phyloP scores from a whole-genome alignment of 2,329 filamentous ascomycete species.

The Nothophoma quercina region DNA sequence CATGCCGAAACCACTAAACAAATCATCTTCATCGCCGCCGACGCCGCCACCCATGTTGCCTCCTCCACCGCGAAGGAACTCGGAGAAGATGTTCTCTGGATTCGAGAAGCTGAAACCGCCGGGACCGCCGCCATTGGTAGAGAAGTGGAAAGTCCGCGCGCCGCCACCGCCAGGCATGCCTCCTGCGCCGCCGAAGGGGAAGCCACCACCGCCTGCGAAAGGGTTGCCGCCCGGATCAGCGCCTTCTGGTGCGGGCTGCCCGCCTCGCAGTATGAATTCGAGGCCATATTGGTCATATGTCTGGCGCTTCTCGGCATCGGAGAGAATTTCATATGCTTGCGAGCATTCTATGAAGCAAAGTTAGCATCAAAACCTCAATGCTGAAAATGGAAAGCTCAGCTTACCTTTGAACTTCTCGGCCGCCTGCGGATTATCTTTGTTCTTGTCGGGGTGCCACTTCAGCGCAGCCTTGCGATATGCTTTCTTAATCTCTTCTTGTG shows the following conservation, averaged over 20 bases:
- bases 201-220: slow-evolving; percentile 59
- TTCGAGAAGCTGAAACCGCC: slow-evolving; percentile 83
- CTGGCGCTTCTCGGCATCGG: slow-evolving; percentile 95
- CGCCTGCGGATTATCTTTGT: slow-evolving; percentile 86
- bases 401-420: slow-evolving; percentile 90
- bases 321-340: slow-evolving; percentile 97
- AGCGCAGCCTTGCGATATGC: slow-evolving; percentile 89
- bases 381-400: neutral
- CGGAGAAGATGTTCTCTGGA: slow-evolving; percentile 82
- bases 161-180: slow-evolving; percentile 62
- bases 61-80: slow-evolving; percentile 74
- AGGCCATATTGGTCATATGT: slow-evolving; percentile 94
- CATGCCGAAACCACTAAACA: slow-evolving; percentile 52
- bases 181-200: slow-evolving; percentile 64
- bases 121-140: slow-evolving; percentile 61
- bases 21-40: too few species aligned
- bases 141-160: slow-evolving; percentile 70
- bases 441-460: slow-evolving; percentile 97
- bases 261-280: slow-evolving; percentile 87
- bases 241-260: slow-evolving; percentile 67
- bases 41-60: slow-evolving; percentile 63
- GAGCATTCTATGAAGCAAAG: slow-evolving; percentile 71
- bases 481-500: slow-evolving; percentile 97
- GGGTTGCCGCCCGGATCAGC: slow-evolving; percentile 49
- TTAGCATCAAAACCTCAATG: slow-evolving; percentile 22